A percentile compares a stretch with the other conserved stretches of the same genome.
Evolutionary conservation across 2,329 filamentous ascomycete species (phyloP).

Genomic region (Alternaria panax): DNA sequence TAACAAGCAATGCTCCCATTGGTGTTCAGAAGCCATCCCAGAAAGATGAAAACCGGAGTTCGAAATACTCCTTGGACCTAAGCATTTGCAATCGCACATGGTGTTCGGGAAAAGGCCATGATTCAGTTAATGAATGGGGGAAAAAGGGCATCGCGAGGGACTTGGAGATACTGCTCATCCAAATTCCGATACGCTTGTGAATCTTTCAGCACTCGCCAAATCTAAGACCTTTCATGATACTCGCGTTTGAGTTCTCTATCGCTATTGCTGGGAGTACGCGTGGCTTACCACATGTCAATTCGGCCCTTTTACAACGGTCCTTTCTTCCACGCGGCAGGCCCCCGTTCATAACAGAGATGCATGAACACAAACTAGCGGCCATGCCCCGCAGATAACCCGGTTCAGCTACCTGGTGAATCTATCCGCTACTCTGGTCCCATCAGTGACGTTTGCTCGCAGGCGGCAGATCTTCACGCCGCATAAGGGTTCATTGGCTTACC

Average conservation of each 20-base stretch:
- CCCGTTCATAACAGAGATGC: background rate
- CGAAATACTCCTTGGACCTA: background rate
- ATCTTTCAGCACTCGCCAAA: background rate
- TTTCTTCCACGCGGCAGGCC: background rate
- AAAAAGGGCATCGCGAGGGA: too few species aligned
- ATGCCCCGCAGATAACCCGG: background rate
- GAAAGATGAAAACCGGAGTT: background rate
- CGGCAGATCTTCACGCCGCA: background rate
- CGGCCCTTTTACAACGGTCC: background rate
- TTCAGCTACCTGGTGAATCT: too few species aligned
- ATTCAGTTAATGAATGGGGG: too few species aligned
- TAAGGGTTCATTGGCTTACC: background rate
- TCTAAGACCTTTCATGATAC: background rate
- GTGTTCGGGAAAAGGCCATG: background rate
- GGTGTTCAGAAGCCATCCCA: background rate
- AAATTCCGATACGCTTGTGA: background rate
- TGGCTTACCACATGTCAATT: background rate
- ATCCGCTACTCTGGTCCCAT: background rate
- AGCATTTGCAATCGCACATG: background rate
- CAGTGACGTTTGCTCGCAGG: background rate
- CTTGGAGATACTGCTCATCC: too few species aligned
- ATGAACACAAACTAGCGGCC: background rate
- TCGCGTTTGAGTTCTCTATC: background rate
- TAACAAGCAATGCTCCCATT: background rate
- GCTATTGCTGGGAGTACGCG: too few species aligned